Conservation (phyloP, 306 rosid species). For the Gleditsia sinensis region DNA sequence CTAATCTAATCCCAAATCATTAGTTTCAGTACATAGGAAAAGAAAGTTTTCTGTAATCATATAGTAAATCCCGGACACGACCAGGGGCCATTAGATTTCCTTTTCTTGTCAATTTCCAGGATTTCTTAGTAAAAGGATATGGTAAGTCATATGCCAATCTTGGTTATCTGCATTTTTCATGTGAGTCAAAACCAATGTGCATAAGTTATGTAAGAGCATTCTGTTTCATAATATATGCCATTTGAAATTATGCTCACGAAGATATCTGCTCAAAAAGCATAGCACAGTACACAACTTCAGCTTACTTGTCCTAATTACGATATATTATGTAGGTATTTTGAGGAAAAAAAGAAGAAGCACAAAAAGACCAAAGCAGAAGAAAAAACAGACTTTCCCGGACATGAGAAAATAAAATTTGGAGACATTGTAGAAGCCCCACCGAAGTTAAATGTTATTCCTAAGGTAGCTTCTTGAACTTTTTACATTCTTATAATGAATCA, state of each 20-base stretch:
- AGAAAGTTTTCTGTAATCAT: not conserved
- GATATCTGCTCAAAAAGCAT: not conserved
- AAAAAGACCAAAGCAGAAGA: slow-evolving; percentile 54
- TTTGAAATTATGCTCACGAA: slow-evolving; percentile 1
- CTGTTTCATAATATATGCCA: not conserved
- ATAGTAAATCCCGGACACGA: not conserved
- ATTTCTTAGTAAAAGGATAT: not conserved
- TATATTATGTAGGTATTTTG: slow-evolving; percentile 61
- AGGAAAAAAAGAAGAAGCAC: slow-evolving; percentile 68
- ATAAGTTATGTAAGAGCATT: not conserved
- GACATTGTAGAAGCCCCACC: slow-evolving; percentile 94
- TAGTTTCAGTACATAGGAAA: not conserved
- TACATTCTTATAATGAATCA: slow-evolving; percentile 11
- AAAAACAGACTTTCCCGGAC: slow-evolving; percentile 63
- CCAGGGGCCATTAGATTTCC: not conserved
- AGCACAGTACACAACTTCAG: not conserved
- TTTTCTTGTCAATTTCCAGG: not conserved
- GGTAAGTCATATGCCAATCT: not conserved
- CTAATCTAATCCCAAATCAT: not conserved
- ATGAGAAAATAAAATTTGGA: slow-evolving; percentile 77
- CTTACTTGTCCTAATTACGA: slow-evolving; percentile 15
- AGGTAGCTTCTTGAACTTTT: slow-evolving; percentile 51
- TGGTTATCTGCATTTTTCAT: not conserved
- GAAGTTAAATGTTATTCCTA: slow-evolving; percentile 63
- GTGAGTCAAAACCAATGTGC: not conserved